A percentile compares a stretch with the other conserved stretches of the same genome.
These are phyloP conservation scores for Biscogniauxia sp. DNA, from an alignment of 2,329 filamentous ascomycete species.

Conservation along the genomic window DNA sequence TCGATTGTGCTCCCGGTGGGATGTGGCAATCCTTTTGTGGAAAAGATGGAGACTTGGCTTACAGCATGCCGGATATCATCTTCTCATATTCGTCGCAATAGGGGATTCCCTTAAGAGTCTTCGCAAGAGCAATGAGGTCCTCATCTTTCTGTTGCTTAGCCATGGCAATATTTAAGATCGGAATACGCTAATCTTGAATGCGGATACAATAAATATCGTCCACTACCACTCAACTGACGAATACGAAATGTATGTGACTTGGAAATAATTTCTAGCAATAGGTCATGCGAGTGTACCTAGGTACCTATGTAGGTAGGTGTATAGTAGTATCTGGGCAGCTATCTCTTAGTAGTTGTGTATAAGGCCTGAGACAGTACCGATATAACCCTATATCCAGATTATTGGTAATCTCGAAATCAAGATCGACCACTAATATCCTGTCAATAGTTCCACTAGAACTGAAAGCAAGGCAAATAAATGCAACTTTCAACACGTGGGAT, in stretches of 20 bases:
- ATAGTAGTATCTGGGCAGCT: too few species aligned
- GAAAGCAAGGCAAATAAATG: background rate
- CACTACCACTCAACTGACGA: too few species aligned
- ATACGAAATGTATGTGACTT: too few species aligned
- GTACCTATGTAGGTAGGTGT: too few species aligned
- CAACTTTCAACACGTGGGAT: background rate
- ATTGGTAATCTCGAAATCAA: background rate
- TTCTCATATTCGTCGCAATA: constrained; percentile 56
- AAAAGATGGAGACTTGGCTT: constrained; percentile 15
- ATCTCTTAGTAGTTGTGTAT: background rate
- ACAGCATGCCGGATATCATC: constrained; percentile 64
- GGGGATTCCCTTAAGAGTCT: constrained; percentile 9
- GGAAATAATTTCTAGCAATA: too few species aligned
- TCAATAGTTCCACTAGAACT: background rate
- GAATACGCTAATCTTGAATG: too few species aligned
- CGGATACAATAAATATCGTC: too few species aligned
- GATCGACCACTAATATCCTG: too few species aligned
- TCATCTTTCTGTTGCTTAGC: background rate
- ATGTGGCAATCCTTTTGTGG: too few species aligned
- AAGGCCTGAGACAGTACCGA: background rate
- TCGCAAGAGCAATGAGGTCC: constrained; percentile 1
- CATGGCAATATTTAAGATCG: background rate
- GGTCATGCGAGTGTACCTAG: too few species aligned
- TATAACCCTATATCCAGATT: background rate
- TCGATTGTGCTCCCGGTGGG: too few species aligned